Percentiles rank a stretch among this genome's conserved stretches.
These are phyloP conservation scores for Colletotrichum melonis DNA, from an alignment of 2,329 filamentous ascomycete species.

Conservation along the genomic window DNA sequence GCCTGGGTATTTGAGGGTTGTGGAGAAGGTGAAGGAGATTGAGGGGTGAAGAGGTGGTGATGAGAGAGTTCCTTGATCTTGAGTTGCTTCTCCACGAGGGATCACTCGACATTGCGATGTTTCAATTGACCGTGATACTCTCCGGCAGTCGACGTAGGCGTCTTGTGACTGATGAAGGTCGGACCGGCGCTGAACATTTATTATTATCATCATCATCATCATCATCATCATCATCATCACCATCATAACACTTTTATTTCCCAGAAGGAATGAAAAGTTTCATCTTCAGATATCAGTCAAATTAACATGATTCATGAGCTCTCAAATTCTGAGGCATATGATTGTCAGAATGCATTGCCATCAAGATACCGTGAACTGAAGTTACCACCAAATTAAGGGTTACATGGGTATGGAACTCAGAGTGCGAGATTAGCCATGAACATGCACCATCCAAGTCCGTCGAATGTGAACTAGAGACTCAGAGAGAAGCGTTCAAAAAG, in stretches of 20 bases:
- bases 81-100: no score
- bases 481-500: no score
- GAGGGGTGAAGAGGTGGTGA: slow-evolving; percentile 47
- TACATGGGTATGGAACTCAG: not conserved
- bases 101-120: no score
- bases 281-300: not conserved
- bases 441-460: not conserved
- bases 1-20: slow-evolving; percentile 59
- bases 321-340: not conserved
- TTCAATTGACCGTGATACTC: no score
- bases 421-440: not conserved
- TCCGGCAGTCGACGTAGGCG: no score
- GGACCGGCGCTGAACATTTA: no score
- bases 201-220: no score
- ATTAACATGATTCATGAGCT: not conserved
- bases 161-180: no score
- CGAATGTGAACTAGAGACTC: not conserved
- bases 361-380: not conserved
- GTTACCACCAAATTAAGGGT: not conserved
- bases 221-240: no score
- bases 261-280: not conserved
- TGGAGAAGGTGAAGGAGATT: slow-evolving; percentile 60
- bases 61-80: not conserved
- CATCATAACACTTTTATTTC: not conserved
- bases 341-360: not conserved